A percentile compares a stretch with the other conserved stretches of the same genome.
Conservation (phyloP, 108 stramenopile genomes). For the Pseudonitzschia multistriata region DNA sequence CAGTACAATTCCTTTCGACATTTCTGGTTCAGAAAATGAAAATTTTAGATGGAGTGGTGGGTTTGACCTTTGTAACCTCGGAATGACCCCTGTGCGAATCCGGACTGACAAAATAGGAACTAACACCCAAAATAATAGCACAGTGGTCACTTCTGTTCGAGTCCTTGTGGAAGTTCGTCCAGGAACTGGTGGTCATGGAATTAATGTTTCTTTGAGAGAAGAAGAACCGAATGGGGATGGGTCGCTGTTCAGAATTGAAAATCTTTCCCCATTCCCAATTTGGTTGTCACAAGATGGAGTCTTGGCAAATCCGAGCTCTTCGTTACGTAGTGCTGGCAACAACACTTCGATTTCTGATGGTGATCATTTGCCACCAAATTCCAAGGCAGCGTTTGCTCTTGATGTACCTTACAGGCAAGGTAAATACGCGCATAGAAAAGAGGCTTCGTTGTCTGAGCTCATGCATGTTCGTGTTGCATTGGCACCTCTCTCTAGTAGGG, state of each 20-base stretch:
- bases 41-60: constrained; percentile 69
- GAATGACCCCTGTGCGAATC: constrained; percentile 59
- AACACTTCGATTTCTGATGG: constrained; percentile 34
- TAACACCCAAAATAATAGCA: not conserved
- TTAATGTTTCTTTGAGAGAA: constrained; percentile 57
- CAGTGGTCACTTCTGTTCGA: constrained; percentile 21
- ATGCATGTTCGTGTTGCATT: constrained; percentile 55
- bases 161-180: constrained; percentile 58
- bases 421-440: constrained; percentile 54
- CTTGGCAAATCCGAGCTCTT: constrained; percentile 45
- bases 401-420: constrained; percentile 76
- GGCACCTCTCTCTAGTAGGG: constrained; percentile 53
- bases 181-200: constrained; percentile 64
- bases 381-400: constrained; percentile 50
- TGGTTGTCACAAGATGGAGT: constrained; percentile 71
- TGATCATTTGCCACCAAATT: constrained; percentile 40
- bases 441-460: constrained; percentile 55
- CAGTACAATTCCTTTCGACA: constrained; percentile 37
- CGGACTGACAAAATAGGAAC: constrained; percentile 12
- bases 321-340: not conserved
- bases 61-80: constrained; percentile 66
- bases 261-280: constrained; percentile 62
- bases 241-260: constrained; percentile 69
- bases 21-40: not conserved
- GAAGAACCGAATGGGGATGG: constrained; percentile 58